Conservation (phyloP, 1,284 basidiomycete species). For the Baeospora myosura region DNA sequence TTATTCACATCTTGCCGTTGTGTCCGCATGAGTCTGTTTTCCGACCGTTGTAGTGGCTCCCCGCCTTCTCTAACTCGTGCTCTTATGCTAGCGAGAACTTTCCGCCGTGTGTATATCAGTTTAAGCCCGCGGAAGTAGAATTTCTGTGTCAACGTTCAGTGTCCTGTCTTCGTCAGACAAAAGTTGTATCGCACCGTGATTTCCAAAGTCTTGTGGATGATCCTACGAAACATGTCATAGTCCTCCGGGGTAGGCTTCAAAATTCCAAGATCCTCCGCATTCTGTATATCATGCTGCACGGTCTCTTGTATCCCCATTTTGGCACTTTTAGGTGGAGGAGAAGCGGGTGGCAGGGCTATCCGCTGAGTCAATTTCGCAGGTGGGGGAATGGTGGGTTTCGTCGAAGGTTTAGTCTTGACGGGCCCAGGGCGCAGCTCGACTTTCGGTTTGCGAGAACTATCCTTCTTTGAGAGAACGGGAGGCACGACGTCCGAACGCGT, state of each 20-base stretch:
- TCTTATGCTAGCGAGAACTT: conserved; percentile 44
- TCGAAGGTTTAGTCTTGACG: conserved; percentile 35
- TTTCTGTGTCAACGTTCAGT: conserved; percentile 42
- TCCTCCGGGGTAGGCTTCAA: conserved; percentile 55
- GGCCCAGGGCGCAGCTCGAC: conserved; percentile 60
- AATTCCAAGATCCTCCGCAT: conserved; percentile 62
- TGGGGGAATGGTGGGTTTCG: conserved; percentile 11
- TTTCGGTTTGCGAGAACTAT: conserved; percentile 52
- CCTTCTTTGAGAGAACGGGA: no score
- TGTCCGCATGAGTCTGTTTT: conserved; percentile 58
- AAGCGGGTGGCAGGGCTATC: conserved; percentile 11
- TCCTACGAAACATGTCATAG: conserved; percentile 46
- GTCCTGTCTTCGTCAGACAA: neutral
- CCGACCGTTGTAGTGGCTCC: conserved; percentile 50
- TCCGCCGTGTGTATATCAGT: conserved; percentile 55
- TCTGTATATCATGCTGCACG: conserved; percentile 53
- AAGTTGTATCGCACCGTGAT: conserved; percentile 45
- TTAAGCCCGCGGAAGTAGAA: conserved; percentile 72
- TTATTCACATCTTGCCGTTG: conserved; percentile 61
- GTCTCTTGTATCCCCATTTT: conserved; percentile 31
- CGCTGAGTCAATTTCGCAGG: conserved; percentile 18
- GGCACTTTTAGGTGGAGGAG: conserved; percentile 7
- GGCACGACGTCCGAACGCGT: no score
- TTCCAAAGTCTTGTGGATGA: conserved; percentile 61
- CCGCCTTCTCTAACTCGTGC: conserved; percentile 51